Evolutionary conservation across 768 basidiomycete species (phyloP), one percentile per base, ranked within the genome.

Genomic region (Tylopilus sp.): DNA sequence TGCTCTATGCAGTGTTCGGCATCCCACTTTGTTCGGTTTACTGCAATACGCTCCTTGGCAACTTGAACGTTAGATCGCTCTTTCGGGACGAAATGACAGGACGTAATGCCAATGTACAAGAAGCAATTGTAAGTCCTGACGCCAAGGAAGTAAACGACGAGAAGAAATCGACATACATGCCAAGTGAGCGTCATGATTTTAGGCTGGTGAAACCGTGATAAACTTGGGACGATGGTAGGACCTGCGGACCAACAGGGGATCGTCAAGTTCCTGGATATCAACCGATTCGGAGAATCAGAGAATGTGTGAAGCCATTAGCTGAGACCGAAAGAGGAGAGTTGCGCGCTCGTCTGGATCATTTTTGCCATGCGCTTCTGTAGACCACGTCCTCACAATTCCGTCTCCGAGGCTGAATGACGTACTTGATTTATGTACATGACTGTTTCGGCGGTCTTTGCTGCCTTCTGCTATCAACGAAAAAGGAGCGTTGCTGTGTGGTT

Each of bases 11-110:
- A 17, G 23, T 39, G 20, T 46, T 44, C 8, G 22, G 21, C 8
- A 11, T 40, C 10, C 44, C 50, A 30, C 50, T 45, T 6, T 51
- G 44, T 28, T 13, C 41, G 25, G 20, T 50, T 7, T 50, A 50
- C 42, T 50, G 49, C 12, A 50, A 44, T 20, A 50, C 48, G 12
- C 41, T 50, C 3, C 48, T 50, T 18, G 48, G 40, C n/a, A 43
- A 50, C 48, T 20, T 50, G 42, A 50, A 50, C n/a, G 35, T 36
- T 3, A 23, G 48, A 36, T 23, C 6, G 13, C 36, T 43, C 22
- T 22, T 50, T 20, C 40, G 33, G 13, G 40, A 31, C 12, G 33
- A 38, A 17, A 35, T 20, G 13, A 21, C 33, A 12, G 5, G 40
- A n/a, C 13, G 2, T 11, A 23, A 48, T 6, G 5, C 17, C 10